A percentile compares a stretch with the other conserved stretches of the same genome.
Evolutionary conservation across 345 rosid genomes (phyloP).

Genomic region (Citropsis articulata): DNA sequence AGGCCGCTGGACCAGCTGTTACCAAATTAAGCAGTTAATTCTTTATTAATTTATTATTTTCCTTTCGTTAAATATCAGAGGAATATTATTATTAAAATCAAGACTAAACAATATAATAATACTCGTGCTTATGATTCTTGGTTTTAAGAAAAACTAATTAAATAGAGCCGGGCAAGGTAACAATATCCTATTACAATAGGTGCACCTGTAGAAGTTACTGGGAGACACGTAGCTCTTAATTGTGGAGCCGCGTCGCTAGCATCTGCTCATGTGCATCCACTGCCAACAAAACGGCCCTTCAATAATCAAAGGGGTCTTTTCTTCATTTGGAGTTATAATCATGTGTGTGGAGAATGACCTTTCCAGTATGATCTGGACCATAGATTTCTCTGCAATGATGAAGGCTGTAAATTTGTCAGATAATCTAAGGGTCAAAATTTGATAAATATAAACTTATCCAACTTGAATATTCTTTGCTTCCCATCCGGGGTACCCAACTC

Average conservation of each 20-base stretch:
- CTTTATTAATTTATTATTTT: conserved; percentile 7
- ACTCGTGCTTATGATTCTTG: not conserved
- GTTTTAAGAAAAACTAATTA: not conserved
- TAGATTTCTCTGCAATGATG: not conserved
- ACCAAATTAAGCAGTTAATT: conserved; percentile 15
- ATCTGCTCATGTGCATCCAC: not conserved
- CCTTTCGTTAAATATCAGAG: not conserved
- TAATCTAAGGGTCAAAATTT: not conserved
- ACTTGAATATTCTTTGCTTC: conserved; percentile 4
- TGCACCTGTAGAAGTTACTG: conserved; percentile 11
- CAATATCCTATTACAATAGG: no score
- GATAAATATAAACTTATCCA: not conserved
- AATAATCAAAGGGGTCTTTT: not conserved
- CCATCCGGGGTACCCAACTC: not conserved
- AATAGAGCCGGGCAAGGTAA: not conserved
- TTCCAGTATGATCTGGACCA: not conserved
- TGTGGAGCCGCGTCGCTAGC: not conserved
- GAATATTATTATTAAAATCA: not conserved
- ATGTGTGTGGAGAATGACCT: not conserved
- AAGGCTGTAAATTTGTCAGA: not conserved
- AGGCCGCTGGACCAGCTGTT: conserved; percentile 24
- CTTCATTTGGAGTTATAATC: not conserved
- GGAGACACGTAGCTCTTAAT: not conserved
- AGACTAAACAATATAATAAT: no score
- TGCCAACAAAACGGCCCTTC: not conserved